phyloP scores from a whole-genome alignment of 495 filamentous ascomycete species.

The Penicillium angulare region DNA sequence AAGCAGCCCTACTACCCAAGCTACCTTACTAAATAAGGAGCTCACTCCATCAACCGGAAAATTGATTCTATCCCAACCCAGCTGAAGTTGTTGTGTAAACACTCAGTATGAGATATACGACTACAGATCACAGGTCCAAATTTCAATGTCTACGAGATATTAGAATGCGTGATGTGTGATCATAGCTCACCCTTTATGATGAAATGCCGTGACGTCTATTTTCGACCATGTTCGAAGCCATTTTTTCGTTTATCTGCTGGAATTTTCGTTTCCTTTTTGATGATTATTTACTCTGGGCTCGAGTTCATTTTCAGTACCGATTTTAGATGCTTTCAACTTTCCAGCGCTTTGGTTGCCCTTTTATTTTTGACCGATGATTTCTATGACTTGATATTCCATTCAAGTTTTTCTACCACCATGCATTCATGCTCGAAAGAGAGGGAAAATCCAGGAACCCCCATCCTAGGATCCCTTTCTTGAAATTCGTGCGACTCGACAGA shows the following conservation, averaged over 20 bases:
- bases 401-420: background rate
- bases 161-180: background rate
- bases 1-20: conserved; percentile 37
- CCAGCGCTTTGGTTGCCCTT: conserved; percentile 11
- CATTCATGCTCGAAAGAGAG: background rate
- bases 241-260: background rate
- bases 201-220: conserved; percentile 36
- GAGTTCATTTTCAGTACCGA: conserved; percentile 11
- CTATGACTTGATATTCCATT: background rate
- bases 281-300: background rate
- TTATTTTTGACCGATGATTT: too few relatives aligned
- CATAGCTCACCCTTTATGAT: conserved; percentile 24
- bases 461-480: background rate
- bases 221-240: conserved; percentile 12
- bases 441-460: background rate
- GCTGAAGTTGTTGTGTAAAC: background rate
- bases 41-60: too few relatives aligned
- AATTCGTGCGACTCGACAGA: conserved; percentile 2
- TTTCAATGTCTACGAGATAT: background rate
- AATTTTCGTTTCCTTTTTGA: background rate
- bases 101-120: background rate
- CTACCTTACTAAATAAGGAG: conserved; percentile 32
- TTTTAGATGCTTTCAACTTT: conserved; percentile 23
- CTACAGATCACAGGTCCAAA: background rate
- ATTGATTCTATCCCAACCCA: too few relatives aligned